Base-by-base conservation (phyloP, 306 rosid genomes). In the Cotoneaster glaucophyllus region DNA sequence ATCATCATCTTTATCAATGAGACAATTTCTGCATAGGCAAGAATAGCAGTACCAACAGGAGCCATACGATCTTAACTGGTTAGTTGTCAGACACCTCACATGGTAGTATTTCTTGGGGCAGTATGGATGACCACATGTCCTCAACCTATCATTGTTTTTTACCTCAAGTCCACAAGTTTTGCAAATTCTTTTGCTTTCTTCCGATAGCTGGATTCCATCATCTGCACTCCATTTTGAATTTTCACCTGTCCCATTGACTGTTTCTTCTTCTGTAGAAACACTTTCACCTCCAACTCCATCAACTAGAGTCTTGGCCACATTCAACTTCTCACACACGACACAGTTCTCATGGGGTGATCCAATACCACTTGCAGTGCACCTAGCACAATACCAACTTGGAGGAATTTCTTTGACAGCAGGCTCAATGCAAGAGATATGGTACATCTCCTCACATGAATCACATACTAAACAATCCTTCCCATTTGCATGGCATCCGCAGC, bases 391-490 rank as follows among this genome's bases (percentile, higher is more conserved):
- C 98, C 98, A 96, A 85, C 87, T 96, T 87, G 83, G 81, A 80
- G 98, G 94, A 84, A 90, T 89, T 86, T 86, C 96, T 73, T 85
- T 81, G 65, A 93, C 87, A 56, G 96, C 90, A 73, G 97, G 99
- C 82, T 88, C 76, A 54, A 96, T 90, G 86, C 99, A 96, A 57
- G 93, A 88, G 52, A 92, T 77, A 67, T 93, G 99, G 85, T 88
- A 96, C 85, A 96, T 81, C 82, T 89, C 90, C 85, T 92, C 99
- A 73, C 99, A 96, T 71, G 99, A 90, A 89, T 96, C 99, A 75
- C 99, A 96, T 76, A 92, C 96, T 79, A 96, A 86, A 85, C 85
- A 90, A 82, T 88, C 87, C 25, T 75, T 86, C 32, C 93, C 98
- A 74, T 90, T 87, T 83, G 93, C 90, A 78, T 77, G 81, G 56